A percentile compares a stretch with the other conserved stretches of the same genome.
Evolutionary conservation across 73 alveolate genomes (phyloP).

Genomic region (Tetrahymena malaccensis): DNA sequence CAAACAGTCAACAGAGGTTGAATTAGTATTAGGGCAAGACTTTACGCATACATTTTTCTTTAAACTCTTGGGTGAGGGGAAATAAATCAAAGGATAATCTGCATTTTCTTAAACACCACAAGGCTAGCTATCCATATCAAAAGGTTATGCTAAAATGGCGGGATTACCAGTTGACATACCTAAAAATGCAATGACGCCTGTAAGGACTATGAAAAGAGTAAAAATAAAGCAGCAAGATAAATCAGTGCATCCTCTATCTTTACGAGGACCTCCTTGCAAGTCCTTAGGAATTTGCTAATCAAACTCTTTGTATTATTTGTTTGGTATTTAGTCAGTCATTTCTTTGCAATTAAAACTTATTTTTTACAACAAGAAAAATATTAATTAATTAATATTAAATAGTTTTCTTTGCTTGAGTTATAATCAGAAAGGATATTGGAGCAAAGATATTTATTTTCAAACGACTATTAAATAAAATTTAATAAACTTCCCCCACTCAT

Average conservation of each 20-base stretch:
- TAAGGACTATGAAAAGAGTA: background rate
- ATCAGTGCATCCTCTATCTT: background rate
- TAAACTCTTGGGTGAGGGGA: background rate
- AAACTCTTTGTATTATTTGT: background rate
- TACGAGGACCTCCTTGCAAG: background rate
- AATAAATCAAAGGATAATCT: background rate
- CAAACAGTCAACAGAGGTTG: background rate
- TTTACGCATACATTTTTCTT: background rate
- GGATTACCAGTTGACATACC: background rate
- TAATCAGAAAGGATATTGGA: background rate
- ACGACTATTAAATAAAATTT: background rate
- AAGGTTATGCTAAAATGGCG: background rate
- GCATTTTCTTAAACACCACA: background rate
- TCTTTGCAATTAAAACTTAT: background rate
- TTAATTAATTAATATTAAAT: background rate
- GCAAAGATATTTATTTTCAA: background rate
- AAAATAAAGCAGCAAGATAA: background rate
- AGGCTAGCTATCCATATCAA: background rate
- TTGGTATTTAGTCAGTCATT: background rate
- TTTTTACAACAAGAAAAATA: background rate
- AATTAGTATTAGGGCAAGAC: background rate
- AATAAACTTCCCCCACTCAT: background rate
- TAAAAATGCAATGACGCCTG: background rate
- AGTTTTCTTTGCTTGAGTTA: background rate
- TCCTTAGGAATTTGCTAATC: background rate